Conservation (phyloP, 768 basidiomycete species). For the Lactarius deliciosus region DNA sequence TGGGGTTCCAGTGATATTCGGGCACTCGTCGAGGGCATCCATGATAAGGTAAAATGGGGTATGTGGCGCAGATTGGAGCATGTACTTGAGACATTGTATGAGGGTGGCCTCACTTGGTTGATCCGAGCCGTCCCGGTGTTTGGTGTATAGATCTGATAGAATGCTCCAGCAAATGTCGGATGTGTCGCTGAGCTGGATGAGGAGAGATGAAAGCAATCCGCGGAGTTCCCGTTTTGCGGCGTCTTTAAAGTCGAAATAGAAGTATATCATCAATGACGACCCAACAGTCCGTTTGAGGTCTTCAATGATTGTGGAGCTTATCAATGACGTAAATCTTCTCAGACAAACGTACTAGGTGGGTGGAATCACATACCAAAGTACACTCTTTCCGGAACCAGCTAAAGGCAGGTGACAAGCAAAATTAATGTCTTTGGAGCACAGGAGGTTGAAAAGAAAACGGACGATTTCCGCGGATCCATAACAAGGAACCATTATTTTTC, state of each 20-base stretch:
- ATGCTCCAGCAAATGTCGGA: not conserved
- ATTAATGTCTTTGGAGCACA: not conserved
- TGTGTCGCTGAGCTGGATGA: not conserved
- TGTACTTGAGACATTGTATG: not conserved
- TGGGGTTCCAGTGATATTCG: not conserved
- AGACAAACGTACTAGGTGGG: no score
- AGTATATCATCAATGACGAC: not conserved
- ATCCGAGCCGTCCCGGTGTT: not conserved
- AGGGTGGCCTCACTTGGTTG: not conserved
- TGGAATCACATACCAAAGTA: not conserved
- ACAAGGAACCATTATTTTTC: not conserved
- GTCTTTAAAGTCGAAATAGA: slow-evolving; percentile 6
- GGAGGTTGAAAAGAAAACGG: not conserved
- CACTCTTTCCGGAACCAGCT: slow-evolving; percentile 16
- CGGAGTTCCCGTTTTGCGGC: not conserved
- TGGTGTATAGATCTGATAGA: not conserved
- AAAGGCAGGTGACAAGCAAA: not conserved
- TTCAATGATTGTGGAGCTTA: slow-evolving; percentile 9
- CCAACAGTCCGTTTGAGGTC: not conserved
- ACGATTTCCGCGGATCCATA: slow-evolving; percentile 19
- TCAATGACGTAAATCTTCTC: not conserved
- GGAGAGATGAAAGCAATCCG: not conserved
- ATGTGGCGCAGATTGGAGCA: not conserved
- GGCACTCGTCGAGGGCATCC: slow-evolving; percentile 14
- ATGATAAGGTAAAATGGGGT: not conserved